phyloP scores from a whole-genome alignment of 805 yeast genomes.

The Lachancea nothofagi region DNA sequence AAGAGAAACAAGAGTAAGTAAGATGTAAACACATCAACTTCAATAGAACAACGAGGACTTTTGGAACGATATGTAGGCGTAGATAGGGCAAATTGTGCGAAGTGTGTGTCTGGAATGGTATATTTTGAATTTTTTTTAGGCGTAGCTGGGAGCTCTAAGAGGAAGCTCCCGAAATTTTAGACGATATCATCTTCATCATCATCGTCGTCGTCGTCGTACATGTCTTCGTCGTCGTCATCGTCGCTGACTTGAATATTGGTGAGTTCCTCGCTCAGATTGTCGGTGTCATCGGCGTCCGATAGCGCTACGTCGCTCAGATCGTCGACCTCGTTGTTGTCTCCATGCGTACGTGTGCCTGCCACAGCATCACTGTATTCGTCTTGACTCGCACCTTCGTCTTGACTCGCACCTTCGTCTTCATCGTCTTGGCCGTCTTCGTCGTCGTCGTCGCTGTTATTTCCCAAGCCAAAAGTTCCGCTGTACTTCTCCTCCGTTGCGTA shows the following conservation, averaged over 20 bases:
- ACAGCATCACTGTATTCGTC: too few species aligned
- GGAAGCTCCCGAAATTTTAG: background rate
- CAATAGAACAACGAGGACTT: too few species aligned
- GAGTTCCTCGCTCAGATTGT: conserved; percentile 21
- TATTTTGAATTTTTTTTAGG: too few species aligned
- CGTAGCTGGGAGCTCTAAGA: too few species aligned
- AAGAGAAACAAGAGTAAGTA: too few species aligned
- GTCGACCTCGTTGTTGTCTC: conserved; percentile 18
- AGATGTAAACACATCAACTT: too few species aligned
- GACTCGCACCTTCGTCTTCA: conserved; percentile 13
- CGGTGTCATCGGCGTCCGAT: conserved; percentile 11
- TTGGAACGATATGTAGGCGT: conserved; percentile 1
- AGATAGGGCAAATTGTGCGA: background rate
- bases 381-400: background rate
- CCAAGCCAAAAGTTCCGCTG: conserved; percentile 39
- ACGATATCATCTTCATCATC: conserved; percentile 4
- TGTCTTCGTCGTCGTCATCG: conserved; percentile 1
- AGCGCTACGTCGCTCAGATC: conserved; percentile 3
- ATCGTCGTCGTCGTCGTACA: conserved; percentile 14
- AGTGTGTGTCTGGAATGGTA: background rate
- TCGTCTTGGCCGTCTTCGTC: conserved; percentile 31
- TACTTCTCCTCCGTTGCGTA: conserved; percentile 50
- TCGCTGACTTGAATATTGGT: conserved; percentile 30
- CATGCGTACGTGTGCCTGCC: too few species aligned
- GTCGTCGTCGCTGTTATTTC: conserved; percentile 46